These are phyloP conservation scores for Entonaema liquescens DNA, from an alignment of 495 filamentous ascomycete genomes.

Conservation along the genomic window DNA sequence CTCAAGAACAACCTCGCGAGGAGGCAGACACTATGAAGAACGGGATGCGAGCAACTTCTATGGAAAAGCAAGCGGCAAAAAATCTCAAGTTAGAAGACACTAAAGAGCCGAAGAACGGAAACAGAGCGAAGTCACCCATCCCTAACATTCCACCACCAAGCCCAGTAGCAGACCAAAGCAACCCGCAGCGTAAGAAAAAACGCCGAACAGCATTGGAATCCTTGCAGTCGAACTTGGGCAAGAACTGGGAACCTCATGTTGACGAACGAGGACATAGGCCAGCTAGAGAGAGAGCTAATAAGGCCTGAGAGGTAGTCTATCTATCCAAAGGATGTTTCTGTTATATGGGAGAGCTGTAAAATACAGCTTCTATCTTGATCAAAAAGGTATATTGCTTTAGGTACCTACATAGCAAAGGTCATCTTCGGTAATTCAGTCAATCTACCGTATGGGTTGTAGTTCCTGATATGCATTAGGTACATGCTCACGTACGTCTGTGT, in stretches of 20 bases:
- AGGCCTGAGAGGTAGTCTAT: too few species aligned
- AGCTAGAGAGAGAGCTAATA: constrained; percentile 2
- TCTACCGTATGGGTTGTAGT: neutral
- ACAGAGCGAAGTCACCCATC: neutral
- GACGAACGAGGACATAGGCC: constrained; percentile 28
- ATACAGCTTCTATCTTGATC: neutral
- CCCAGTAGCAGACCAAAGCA: neutral
- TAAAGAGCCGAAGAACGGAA: neutral
- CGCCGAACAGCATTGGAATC: constrained; percentile 13
- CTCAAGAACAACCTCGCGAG: neutral
- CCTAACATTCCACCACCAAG: neutral
- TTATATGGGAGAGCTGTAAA: neutral
- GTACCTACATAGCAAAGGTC: neutral
- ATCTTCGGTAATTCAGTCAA: neutral
- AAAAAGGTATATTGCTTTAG: neutral
- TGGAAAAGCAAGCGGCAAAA: neutral
- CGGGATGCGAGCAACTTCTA: neutral
- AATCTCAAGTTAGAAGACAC: neutral
- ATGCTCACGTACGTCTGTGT: neutral
- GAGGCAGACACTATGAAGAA: neutral
- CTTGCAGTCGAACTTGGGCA: constrained; percentile 22
- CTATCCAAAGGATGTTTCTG: too few species aligned
- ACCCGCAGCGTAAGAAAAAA: constrained; percentile 16
- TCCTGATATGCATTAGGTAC: too few species aligned
- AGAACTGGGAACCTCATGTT: constrained; percentile 25